Conservation (phyloP, 148 eudicot genomes). For the Spergularia marina region DNA sequence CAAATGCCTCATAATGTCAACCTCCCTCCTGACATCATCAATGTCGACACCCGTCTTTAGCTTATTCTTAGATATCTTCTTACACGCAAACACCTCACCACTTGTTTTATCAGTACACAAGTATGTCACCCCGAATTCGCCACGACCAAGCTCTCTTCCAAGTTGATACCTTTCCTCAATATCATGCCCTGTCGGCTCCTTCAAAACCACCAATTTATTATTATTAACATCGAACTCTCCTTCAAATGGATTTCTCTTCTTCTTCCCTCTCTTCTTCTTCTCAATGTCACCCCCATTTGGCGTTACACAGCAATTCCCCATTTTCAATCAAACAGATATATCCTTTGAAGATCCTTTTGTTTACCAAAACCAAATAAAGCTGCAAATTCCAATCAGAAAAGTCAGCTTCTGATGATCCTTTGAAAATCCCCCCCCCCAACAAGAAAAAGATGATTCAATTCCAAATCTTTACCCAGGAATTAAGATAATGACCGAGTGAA, state of each 20-base stretch:
- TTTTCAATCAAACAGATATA: too few species aligned
- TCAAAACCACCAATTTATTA: conserved; percentile 35
- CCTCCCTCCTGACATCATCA: conserved; percentile 61
- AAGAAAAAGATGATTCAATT: too few species aligned
- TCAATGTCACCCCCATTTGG: conserved; percentile 26
- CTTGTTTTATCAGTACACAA: conserved; percentile 41
- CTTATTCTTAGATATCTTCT: conserved; percentile 51
- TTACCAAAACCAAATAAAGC: too few species aligned
- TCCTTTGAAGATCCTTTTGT: too few species aligned
- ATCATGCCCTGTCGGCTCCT: conserved; percentile 45
- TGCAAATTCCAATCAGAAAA: not conserved
- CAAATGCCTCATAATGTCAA: conserved; percentile 44
- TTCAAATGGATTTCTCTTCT: conserved; percentile 33
- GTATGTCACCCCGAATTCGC: conserved; percentile 52
- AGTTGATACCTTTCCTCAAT: conserved; percentile 42
- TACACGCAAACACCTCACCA: conserved; percentile 49
- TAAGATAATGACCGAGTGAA: too few species aligned
- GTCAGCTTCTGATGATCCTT: not conserved
- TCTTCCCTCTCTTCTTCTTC: conserved; percentile 26
- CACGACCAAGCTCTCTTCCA: conserved; percentile 58
- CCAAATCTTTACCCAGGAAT: too few species aligned
- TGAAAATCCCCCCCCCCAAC: too few species aligned
- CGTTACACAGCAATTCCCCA: conserved; percentile 57
- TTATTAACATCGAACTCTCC: conserved; percentile 13
- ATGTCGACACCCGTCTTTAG: conserved; percentile 49